Base-by-base conservation (phyloP, 2,329 filamentous ascomycete species). In the Venturia asperata region DNA sequence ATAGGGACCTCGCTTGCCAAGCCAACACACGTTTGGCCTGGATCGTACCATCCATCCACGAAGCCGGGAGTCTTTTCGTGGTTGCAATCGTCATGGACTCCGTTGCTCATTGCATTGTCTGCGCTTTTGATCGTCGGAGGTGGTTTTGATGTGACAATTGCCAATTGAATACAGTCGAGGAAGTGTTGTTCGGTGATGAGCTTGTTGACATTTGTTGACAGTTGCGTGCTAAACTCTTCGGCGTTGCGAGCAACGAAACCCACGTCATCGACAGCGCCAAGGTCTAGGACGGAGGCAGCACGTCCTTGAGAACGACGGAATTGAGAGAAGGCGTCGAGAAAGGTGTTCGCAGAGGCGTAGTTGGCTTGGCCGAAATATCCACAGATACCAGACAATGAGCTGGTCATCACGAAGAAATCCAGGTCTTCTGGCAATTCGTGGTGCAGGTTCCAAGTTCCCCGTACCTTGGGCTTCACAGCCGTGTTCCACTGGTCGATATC, bases 261-360 rank as follows among this genome's bases (percentile, higher is more conserved):
- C 24, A 56, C 61, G 30, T 45, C 64, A 6, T 17, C n/a, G 37
- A 66, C 41, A 15, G 47, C 47, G 19, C 61, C 64, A 27, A 66
- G 62, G 39, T 66, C 64, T 13, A 64, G 19, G 39, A 63, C 21
- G 13, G 64, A 55, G 11, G 61, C 67, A 47, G 65, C 60, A 4
- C 71, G 66, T 2, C 69, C 69, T 9, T 49, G 61, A 11, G 13
- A 7, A 17, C 63, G 68, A 15, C 71, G 70, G 30, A 72, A 67
- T 0, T 67, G 68, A 10, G 71, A 72, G 10, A 74, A 61, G 1
- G 67, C 64, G 60, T 75, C 73, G 17, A 74, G 67, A 64, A 73
- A 75, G 3, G 73, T 67, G 62, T 74, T 74, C 10, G 67, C 70
- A 24, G 72, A 67, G 10, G 69, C 73, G 66, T 74, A 74, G 10